A percentile compares a stretch with the other conserved stretches of the same genome.
Conservation (phyloP, 441 rosid species). For the Viola pubescens region DNA sequence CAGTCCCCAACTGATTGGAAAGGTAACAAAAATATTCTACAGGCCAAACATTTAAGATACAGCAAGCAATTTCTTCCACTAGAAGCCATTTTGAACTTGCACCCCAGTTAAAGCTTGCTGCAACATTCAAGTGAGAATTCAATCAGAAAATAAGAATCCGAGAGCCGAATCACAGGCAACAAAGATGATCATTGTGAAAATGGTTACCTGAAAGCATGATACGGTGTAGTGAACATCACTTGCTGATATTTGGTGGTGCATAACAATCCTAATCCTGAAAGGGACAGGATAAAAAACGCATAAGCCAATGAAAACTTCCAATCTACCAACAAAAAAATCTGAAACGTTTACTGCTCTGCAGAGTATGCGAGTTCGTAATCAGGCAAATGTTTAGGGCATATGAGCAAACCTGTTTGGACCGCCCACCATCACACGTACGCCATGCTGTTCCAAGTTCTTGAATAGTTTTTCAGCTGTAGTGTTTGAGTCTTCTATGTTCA, state of each 20-base stretch:
- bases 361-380: neutral
- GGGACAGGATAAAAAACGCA: neutral
- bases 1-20: neutral
- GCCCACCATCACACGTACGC: conserved; percentile 52
- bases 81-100: conserved; percentile 28
- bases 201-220: conserved; percentile 59
- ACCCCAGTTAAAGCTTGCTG: conserved; percentile 39
- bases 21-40: neutral
- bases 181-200: neutral
- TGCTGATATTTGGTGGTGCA: conserved; percentile 79
- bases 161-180: neutral
- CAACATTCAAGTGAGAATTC: conserved; percentile 14
- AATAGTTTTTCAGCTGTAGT: conserved; percentile 43
- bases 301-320: neutral
- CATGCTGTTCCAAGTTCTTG: conserved; percentile 61
- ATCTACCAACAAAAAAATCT: neutral
- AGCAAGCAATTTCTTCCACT: neutral
- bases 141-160: neutral
- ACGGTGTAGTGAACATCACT: conserved; percentile 62
- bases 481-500: conserved; percentile 44
- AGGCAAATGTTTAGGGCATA: conserved; percentile 7
- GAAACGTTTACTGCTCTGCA: neutral
- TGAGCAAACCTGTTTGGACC: conserved; percentile 46
- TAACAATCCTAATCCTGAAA: conserved; percentile 69
- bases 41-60: neutral